Base-by-base conservation (phyloP, 2,329 filamentous ascomycete genomes). In the Claviceps arundinis region DNA sequence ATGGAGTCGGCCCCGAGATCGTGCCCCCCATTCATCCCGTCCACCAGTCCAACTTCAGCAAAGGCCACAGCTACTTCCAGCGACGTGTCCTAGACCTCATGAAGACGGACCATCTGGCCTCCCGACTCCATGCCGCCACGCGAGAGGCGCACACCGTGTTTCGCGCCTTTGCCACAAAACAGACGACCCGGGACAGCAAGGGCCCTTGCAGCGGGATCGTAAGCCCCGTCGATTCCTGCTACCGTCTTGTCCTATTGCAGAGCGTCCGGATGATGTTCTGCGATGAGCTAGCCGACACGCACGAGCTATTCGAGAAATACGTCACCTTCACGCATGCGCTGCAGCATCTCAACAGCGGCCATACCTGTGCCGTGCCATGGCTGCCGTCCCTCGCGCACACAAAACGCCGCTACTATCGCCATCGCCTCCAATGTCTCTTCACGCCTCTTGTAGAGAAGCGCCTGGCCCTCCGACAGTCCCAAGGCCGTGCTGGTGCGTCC, bases 11-110 rank as follows among this genome's bases (percentile, higher is more conserved):
- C 4, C 34, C 40, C 6, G 26, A 48, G 13, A 19, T 48, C 9
- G 26, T 13, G n/a, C 46, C 37, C 3, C 34, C 34, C 1, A 30
- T 49, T 2, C 50, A 48, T 19, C 14, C 1, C 4, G 30, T 54
- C 38, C 45, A 24, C 22, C 17, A 30, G n/a, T 5, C 45, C 30
- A 42, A 48, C 38, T 48, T 24, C 16, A 26, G n/a, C n/a, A 38
- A 47, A 9, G 37, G 47, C 37, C 41, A 50, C 14, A 56, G 22
- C 16, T 51, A 51, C 24, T 55, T 55, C 45, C 44, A 38, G 13
- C 53, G 55, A 13, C 48, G 47, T 2, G 14, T 56, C 14, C 34
- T 55, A 11, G 50, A 51, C 7, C 22, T 53, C 2, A 40, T 42
- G 48, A 51, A 47, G 24, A 41, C 53, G 8, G 49, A 51, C 30